Percentiles rank a stretch among this genome's conserved stretches.
These are phyloP conservation scores for Zygosaccharomyces sapae DNA, from an alignment of 1,139 yeast species.

Conservation along the genomic window DNA sequence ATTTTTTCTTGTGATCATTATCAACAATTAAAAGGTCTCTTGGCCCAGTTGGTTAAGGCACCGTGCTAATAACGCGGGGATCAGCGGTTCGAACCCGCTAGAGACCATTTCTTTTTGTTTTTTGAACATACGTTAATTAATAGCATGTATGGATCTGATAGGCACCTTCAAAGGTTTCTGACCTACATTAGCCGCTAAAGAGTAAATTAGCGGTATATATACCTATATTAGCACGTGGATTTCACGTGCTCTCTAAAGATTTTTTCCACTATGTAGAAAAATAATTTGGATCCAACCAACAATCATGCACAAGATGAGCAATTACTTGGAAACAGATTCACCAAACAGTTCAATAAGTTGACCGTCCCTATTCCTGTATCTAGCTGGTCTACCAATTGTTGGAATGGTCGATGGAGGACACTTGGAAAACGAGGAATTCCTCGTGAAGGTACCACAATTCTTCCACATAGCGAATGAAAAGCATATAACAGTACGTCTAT, in stretches of 20 bases:
- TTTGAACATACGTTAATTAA: no score
- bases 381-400: not conserved
- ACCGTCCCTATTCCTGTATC: not conserved
- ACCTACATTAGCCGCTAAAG: no score
- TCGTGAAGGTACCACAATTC: conserved; percentile 24
- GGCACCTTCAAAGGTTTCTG: no score
- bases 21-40: conserved; percentile 12
- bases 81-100: conserved; percentile 25
- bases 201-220: no score
- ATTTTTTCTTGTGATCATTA: not conserved
- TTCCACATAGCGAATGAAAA: conserved; percentile 30
- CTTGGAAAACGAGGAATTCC: conserved; percentile 20
- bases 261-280: not conserved
- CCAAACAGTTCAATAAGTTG: not conserved
- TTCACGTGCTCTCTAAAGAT: not conserved
- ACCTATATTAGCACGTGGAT: no score
- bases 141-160: no score
- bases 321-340: not conserved
- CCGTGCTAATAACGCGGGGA: conserved; percentile 32
- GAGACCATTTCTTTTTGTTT: conserved; percentile 14
- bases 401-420: conserved; percentile 13
- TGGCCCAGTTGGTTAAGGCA: conserved; percentile 24
- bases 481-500: conserved; percentile 27
- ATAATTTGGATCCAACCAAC: not conserved
- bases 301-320: not conserved